A percentile compares a stretch with the other conserved stretches of the same genome.
These are phyloP conservation scores for Rhamnella rubrinervis DNA, from an alignment of 331 rosid genomes.

Conservation along the genomic window DNA sequence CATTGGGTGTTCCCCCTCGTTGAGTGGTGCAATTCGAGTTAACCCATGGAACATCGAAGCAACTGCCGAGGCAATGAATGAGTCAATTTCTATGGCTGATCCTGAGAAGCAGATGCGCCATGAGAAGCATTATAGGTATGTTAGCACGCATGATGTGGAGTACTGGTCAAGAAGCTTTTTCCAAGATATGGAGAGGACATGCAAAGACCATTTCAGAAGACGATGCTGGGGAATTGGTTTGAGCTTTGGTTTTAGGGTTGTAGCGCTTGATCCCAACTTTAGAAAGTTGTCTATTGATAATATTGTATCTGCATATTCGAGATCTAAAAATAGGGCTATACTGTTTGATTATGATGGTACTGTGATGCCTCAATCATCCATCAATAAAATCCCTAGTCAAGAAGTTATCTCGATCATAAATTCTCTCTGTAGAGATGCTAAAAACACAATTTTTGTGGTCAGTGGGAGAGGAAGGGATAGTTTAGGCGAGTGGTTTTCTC, in stretches of 20 bases:
- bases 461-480: slow-evolving; percentile 58
- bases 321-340: slow-evolving; percentile 50
- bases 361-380: slow-evolving; percentile 51
- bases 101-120: slow-evolving; percentile 53
- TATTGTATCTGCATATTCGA: slow-evolving; percentile 40
- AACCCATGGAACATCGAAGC: slow-evolving; percentile 59
- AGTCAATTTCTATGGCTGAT: slow-evolving; percentile 50
- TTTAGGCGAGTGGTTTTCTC: slow-evolving; percentile 50
- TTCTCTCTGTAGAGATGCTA: slow-evolving; percentile 41
- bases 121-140: slow-evolving; percentile 51
- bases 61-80: slow-evolving; percentile 57
- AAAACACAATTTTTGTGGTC: slow-evolving; percentile 49
- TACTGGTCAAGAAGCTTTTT: slow-evolving; percentile 53
- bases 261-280: slow-evolving; percentile 57
- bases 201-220: slow-evolving; percentile 52
- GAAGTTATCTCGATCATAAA: slow-evolving; percentile 41
- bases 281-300: slow-evolving; percentile 44
- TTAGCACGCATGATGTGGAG: slow-evolving; percentile 52
- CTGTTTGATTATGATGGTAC: slow-evolving; percentile 56
- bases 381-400: slow-evolving; percentile 43
- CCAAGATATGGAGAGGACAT: slow-evolving; percentile 53
- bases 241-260: slow-evolving; percentile 57
- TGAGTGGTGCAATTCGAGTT: slow-evolving; percentile 53
- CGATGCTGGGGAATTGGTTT: slow-evolving; percentile 61
- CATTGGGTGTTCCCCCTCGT: slow-evolving; percentile 57